Base-by-base conservation (phyloP, 2,329 filamentous ascomycete genomes). In the Colletotrichum endophyticum region DNA sequence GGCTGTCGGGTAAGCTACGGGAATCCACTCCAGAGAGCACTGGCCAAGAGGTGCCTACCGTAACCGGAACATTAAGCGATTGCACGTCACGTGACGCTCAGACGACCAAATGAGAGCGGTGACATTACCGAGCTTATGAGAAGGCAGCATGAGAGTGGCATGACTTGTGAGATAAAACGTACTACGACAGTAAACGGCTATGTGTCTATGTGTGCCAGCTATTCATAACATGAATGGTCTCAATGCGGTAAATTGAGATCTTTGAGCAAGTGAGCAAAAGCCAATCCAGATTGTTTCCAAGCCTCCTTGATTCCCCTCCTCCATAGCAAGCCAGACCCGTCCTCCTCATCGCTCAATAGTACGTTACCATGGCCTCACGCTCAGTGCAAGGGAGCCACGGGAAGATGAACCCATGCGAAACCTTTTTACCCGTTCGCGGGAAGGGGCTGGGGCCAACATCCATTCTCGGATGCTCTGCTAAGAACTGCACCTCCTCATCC, bases 11-110 rank as follows among this genome's bases (percentile, higher is more conserved):
- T 76, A 76, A 73, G 70, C 36, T 74, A 74, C 73, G 62, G 77
- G 57, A 67, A 64, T 56, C 73, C 76, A 56, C 70, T 74, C 15
- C 27, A 49, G 44, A 30, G 73, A 75, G 76, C 76, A 70, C 66
- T 72, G 73, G 77, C 70, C 78, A 78, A 79, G 36, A 44, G 76
- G 68, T 77, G 61, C 78, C 78, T 78, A 76, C 77, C 78, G 64
- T 56, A 78, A 79, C 77, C 49, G 75, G 79, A 59, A 73, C 39
- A 57, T 39, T 79, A 76, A 73, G 74, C 76, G 77, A 78, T 22
- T 8, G 0, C 4, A 1, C 9, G 5, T 78, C 77, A 78, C 77
- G 77, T 78, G 77, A 77, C 25, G 9, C 5, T 1, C 2, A 62
- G 71, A 36, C 32, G 61, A 39, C 36, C 75, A 70, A 77, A 75